Conservation (phyloP, 352 stramenopile species). For the Globisporangium viniferum region DNA sequence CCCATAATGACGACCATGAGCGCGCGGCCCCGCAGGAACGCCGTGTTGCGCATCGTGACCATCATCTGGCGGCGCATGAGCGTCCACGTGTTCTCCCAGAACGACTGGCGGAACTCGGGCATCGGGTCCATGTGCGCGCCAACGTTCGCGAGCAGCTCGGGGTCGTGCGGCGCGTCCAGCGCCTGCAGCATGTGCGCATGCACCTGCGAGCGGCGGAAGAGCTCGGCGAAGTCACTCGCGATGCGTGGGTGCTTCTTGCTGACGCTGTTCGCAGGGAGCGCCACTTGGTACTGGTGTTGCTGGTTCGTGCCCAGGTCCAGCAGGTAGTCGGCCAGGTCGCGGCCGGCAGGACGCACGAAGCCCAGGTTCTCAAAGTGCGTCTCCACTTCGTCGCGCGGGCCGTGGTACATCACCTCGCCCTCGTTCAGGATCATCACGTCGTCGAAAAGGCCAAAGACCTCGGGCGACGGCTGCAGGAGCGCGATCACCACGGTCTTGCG, state of each 20-base stretch:
- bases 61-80: slow-evolving; percentile 29
- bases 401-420: slow-evolving; percentile 26
- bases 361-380: slow-evolving; percentile 25
- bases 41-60: slow-evolving; percentile 42
- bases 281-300: slow-evolving; percentile 18
- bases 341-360: slow-evolving; percentile 14
- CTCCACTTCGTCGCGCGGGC: slow-evolving; percentile 11
- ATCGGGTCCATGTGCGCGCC: slow-evolving; percentile 60
- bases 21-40: slow-evolving; percentile 26
- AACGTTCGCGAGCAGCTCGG: not conserved
- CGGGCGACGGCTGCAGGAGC: slow-evolving; percentile 80
- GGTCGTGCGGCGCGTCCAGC: not conserved
- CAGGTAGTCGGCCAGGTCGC: slow-evolving; percentile 27
- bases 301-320: slow-evolving; percentile 24
- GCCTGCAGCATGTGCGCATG: slow-evolving; percentile 41
- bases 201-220: slow-evolving; percentile 16
- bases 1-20: slow-evolving; percentile 46
- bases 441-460: slow-evolving; percentile 90
- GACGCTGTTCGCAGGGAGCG: not conserved
- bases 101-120: slow-evolving; percentile 19
- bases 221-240: slow-evolving; percentile 17
- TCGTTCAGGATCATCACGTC: slow-evolving; percentile 77
- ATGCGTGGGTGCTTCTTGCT: not conserved
- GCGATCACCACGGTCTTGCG: slow-evolving; percentile 42
- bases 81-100: slow-evolving; percentile 5